Percentiles rank a stretch among this genome's conserved stretches.
These are phyloP conservation scores for Knoxdaviesia proteae DNA, from an alignment of 2,329 filamentous ascomycete genomes.

Conservation along the genomic window DNA sequence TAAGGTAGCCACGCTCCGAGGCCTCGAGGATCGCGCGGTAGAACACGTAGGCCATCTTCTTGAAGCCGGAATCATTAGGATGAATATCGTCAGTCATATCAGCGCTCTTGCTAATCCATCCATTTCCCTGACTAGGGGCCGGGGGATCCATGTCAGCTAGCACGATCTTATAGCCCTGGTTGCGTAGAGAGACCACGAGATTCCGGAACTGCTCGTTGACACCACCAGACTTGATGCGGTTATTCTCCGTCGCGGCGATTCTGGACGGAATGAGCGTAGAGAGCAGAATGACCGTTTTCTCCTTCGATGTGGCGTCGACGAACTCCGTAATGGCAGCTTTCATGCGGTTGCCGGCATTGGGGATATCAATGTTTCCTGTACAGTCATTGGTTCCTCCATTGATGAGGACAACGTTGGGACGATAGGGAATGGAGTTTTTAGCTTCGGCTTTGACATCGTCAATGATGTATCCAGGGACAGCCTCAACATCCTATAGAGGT, in stretches of 20 bases:
- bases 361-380: slow-evolving; percentile 4
- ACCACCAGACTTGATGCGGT: slow-evolving; percentile 9
- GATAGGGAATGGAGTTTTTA: background rate
- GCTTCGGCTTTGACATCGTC: slow-evolving; percentile 1
- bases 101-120: background rate
- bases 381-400: slow-evolving; percentile 10
- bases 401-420: slow-evolving; percentile 8
- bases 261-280: slow-evolving; percentile 6
- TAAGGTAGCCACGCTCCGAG: slow-evolving; percentile 2
- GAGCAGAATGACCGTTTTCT: slow-evolving; percentile 5
- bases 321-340: slow-evolving; percentile 5
- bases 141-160: slow-evolving; percentile 5
- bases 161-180: slow-evolving; percentile 5
- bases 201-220: slow-evolving; percentile 15
- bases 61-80: slow-evolving; percentile 17
- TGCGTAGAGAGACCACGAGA: slow-evolving; percentile 7
- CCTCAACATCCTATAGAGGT: slow-evolving; percentile 6
- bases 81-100: slow-evolving; percentile 19
- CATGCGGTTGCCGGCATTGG: slow-evolving; percentile 5
- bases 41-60: slow-evolving; percentile 20
- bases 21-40: slow-evolving; percentile 11
- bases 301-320: slow-evolving; percentile 1
- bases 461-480: slow-evolving; percentile 5
- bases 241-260: slow-evolving; percentile 1
- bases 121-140: background rate